These are phyloP conservation scores for Artemisia annua DNA, from an alignment of 129 eudicot species.

Conservation along the genomic window DNA sequence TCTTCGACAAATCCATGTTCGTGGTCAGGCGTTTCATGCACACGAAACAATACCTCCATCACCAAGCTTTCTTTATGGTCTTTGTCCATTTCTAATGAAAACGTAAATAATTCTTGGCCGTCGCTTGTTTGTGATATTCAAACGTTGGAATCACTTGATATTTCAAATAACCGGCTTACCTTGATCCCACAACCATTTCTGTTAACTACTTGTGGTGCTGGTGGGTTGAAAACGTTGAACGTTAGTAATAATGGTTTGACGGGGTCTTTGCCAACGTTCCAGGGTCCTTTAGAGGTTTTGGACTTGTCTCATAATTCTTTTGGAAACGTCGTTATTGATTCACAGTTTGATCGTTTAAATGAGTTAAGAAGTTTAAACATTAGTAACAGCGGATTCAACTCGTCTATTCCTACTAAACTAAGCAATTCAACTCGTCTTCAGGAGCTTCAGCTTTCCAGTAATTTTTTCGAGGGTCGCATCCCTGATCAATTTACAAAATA, in stretches of 20 bases:
- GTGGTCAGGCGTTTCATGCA: conserved; percentile 71
- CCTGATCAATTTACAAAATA: conserved; percentile 44
- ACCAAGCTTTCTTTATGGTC: conserved; percentile 37
- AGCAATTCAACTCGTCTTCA: conserved; percentile 39
- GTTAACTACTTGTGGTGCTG: conserved; percentile 47
- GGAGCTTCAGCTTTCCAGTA: conserved; percentile 55
- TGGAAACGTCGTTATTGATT: conserved; percentile 24
- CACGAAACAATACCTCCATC: conserved; percentile 30
- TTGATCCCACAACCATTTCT: conserved; percentile 48
- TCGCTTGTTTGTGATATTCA: conserved; percentile 52
- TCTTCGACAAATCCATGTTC: conserved; percentile 57
- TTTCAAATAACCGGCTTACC: conserved; percentile 52
- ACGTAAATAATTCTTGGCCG: conserved; percentile 41
- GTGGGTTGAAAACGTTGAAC: conserved; percentile 52
- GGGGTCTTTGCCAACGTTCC: conserved; percentile 49
- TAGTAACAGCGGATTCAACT: conserved; percentile 40
- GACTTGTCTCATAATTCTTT: conserved; percentile 61
- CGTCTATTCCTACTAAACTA: conserved; percentile 47
- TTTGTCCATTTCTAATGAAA: conserved; percentile 26
- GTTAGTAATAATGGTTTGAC: conserved; percentile 50
- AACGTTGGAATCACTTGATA: conserved; percentile 50
- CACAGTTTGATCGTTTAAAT: conserved; percentile 45
- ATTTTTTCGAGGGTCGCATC: conserved; percentile 38
- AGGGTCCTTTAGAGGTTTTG: conserved; percentile 47
- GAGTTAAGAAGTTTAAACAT: conserved; percentile 54